Conservation (phyloP, 371 early-diverging fungal species). For the Circinella umbellata region DNA sequence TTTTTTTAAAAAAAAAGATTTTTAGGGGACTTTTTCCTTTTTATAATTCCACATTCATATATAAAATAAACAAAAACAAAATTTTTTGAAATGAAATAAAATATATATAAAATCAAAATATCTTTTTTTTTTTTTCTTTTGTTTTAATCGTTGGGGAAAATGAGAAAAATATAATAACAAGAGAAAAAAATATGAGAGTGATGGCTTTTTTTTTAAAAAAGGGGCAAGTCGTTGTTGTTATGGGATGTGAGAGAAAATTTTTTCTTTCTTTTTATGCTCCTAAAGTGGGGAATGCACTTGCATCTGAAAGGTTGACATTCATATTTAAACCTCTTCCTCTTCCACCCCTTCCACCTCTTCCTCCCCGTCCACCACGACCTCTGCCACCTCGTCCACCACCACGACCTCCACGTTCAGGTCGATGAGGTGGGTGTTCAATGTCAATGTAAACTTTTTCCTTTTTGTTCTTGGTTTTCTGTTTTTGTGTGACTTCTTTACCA, state of each 20-base stretch:
- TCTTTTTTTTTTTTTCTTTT: conserved; percentile 3
- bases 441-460: conserved; percentile 36
- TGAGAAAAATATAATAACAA: too few species aligned
- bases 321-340: conserved; percentile 37
- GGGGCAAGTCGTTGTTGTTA: background rate
- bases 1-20: background rate
- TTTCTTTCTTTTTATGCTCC: conserved; percentile 45
- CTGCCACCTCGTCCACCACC: conserved; percentile 22
- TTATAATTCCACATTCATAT: too few species aligned
- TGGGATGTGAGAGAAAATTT: background rate
- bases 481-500: conserved; percentile 43
- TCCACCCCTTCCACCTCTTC: conserved; percentile 41
- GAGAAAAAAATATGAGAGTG: too few species aligned
- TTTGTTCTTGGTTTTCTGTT: conserved; percentile 34
- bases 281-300: conserved; percentile 77
- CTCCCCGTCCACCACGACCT: conserved; percentile 29
- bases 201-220: too few species aligned
- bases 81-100: background rate
- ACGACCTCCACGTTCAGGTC: conserved; percentile 29
- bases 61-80: background rate
- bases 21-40: too few species aligned
- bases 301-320: conserved; percentile 70
- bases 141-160: too few species aligned
- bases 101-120: background rate
- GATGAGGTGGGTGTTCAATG: conserved; percentile 26